A percentile compares a stretch with the other conserved stretches of the same genome.
Conservation (phyloP, 2,329 filamentous ascomycete species). For the Aureobasidium mangrovei region DNA sequence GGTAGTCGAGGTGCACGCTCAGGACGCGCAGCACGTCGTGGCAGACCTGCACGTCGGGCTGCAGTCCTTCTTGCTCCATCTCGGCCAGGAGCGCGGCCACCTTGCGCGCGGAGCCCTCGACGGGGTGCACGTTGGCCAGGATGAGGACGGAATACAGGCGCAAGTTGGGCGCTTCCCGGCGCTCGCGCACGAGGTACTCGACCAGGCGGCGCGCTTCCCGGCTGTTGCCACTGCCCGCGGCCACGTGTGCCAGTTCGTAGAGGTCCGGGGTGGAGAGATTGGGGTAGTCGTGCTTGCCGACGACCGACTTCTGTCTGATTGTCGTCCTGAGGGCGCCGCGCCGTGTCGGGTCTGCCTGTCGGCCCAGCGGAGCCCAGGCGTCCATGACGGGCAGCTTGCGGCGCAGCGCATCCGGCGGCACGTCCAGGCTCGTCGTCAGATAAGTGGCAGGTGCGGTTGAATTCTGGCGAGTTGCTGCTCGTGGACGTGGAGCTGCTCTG, state of each 20-base stretch:
- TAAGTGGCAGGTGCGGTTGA: conserved; percentile 4
- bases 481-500: background rate
- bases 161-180: conserved; percentile 46
- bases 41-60: conserved; percentile 58
- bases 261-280: conserved; percentile 27
- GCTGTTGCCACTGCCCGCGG: conserved; percentile 32
- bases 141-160: conserved; percentile 68
- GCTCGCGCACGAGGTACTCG: conserved; percentile 49
- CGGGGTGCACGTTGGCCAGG: conserved; percentile 56
- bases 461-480: conserved; percentile 16
- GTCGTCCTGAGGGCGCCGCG: conserved; percentile 10
- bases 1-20: conserved; percentile 76
- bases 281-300: conserved; percentile 4
- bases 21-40: conserved; percentile 66
- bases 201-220: conserved; percentile 40
- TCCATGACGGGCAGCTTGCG: background rate
- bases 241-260: conserved; percentile 41
- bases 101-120: conserved; percentile 56
- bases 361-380: background rate
- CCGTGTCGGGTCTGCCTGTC: background rate
- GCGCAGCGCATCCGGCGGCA: background rate
- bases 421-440: background rate
- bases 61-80: conserved; percentile 55
- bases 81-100: conserved; percentile 60
- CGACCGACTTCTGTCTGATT: background rate